phyloP scores from a whole-genome alignment of 1,139 yeast genomes.

The Geotrichum aggregatum region DNA sequence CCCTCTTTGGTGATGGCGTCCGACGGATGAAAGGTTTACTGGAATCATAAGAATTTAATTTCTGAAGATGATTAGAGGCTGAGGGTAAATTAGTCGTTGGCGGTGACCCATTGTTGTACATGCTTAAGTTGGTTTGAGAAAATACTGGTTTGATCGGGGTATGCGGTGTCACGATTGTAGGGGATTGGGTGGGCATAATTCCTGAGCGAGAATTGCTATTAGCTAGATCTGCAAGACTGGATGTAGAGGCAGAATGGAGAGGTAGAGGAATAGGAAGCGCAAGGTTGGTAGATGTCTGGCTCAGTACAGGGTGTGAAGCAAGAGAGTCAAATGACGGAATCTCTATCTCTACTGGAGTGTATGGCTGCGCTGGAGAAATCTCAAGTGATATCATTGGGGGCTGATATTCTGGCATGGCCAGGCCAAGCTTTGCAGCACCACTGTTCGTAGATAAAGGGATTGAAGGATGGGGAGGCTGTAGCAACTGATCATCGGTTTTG shows the following conservation, averaged over 20 bases:
- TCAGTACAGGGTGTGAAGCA: slow-evolving; percentile 32
- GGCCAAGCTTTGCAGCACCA: slow-evolving; percentile 15
- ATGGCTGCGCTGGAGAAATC: slow-evolving; percentile 26
- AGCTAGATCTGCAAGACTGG: slow-evolving; percentile 10
- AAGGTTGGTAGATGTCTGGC: slow-evolving; percentile 18
- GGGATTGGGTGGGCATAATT: slow-evolving; percentile 3
- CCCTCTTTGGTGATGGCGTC: slow-evolving; percentile 24
- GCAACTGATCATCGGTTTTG: slow-evolving; percentile 6
- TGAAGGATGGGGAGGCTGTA: slow-evolving; percentile 6
- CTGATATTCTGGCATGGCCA: slow-evolving; percentile 28
- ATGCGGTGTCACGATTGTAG: slow-evolving; percentile 15
- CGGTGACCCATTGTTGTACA: slow-evolving; percentile 7
- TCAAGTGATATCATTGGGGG: slow-evolving; percentile 30
- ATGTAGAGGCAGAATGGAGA: slow-evolving; percentile 13
- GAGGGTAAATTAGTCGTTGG: slow-evolving; percentile 3
- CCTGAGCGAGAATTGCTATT: background rate
- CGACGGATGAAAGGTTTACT: slow-evolving; percentile 17
- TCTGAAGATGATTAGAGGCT: slow-evolving; percentile 10
- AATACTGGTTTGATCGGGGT: slow-evolving; percentile 21
- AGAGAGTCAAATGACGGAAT: slow-evolving; percentile 49
- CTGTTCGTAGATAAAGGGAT: slow-evolving; percentile 8
- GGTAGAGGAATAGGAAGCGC: slow-evolving; percentile 21
- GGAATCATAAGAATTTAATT: slow-evolving; percentile 8
- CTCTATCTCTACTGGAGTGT: slow-evolving; percentile 52
- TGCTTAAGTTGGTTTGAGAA: slow-evolving; percentile 15